Evolutionary conservation across 768 basidiomycete genomes (phyloP), one percentile per base, ranked within the genome.

Genomic region (Phaeolepiota aurea): DNA sequence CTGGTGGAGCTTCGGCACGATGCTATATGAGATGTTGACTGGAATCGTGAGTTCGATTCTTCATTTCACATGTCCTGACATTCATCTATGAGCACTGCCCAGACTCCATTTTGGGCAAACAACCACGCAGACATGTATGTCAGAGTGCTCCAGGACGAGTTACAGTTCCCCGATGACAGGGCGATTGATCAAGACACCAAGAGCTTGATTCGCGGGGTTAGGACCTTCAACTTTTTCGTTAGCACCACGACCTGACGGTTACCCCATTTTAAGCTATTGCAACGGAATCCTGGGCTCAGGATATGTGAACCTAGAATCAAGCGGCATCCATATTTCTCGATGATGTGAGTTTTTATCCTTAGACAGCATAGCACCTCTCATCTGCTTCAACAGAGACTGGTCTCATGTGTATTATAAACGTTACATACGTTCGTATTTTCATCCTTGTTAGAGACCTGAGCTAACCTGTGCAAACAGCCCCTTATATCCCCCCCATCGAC

Each of bases 1-100:
- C 58, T 94, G 91, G 88, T 99, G 92, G 93, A 88, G 85, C 48
- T 86, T 94, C 53, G 94, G 94, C 23, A 97, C 94, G 46, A 94
- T 98, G 87, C 64, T 98, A 44, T 91, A 88, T 57, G 94, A 98
- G 68, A 94, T 96, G 86, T 65, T 98, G 62, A 87, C 88, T 28
- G 94, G 94, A 19, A 86, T 93, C 48, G 92, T 93, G 60, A 69
- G 85, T 44, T 35, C 40, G 41, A 21, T 52, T 34, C 40, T 52
- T n/a, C 37, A 35, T 48, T 21, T 35, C 20, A 38, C 32, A 4
- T 34, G 46, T 41, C 37, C 38, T 36, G 41, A 47, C 34, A 35
- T 42, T 41, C 42, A 3, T 44, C 38, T 46, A n/a, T n/a, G n/a
- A n/a, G n/a, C n/a, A n/a, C n/a, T n/a, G n/a, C n/a, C n/a, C 53